phyloP scores from a whole-genome alignment of 2,329 filamentous ascomycete genomes.

The Biscogniauxia marginata region DNA sequence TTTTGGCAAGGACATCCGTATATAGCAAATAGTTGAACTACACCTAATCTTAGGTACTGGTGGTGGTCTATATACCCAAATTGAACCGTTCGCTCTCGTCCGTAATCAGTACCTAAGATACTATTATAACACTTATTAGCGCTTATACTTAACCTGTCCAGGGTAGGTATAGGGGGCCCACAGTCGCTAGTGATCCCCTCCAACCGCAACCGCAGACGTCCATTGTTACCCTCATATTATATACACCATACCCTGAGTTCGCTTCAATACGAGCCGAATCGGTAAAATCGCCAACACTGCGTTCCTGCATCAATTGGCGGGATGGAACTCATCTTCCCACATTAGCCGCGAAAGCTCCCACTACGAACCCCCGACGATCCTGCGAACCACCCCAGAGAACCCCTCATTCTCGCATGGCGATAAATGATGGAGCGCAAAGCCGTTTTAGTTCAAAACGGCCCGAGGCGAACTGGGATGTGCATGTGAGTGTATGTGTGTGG shows the following conservation, averaged over 20 bases:
- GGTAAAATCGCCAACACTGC: slow-evolving; percentile 12
- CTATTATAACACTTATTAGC: no score
- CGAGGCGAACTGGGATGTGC: neutral
- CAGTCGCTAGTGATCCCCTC: neutral
- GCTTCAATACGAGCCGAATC: slow-evolving; percentile 26
- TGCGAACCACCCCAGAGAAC: slow-evolving; percentile 15
- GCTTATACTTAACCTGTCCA: neutral
- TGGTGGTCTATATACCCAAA: no score
- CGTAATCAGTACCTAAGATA: no score
- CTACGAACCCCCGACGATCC: slow-evolving; percentile 12
- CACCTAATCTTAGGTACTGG: no score
- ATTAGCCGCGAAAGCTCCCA: slow-evolving; percentile 32
- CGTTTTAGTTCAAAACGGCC: neutral
- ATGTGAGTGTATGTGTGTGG: slow-evolving; percentile 5
- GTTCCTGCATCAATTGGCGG: slow-evolving; percentile 22
- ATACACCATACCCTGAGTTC: slow-evolving; percentile 9
- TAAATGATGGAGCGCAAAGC: slow-evolving; percentile 6
- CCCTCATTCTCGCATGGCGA: slow-evolving; percentile 24
- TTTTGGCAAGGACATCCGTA: no score
- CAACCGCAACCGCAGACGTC: neutral
- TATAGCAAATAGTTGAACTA: no score
- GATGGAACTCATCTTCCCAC: slow-evolving; percentile 22
- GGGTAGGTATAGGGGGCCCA: neutral
- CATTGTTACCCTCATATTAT: no score
- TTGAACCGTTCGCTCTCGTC: no score